Conservation (phyloP, 2,329 filamentous ascomycete species). For the Knufia petricola region DNA sequence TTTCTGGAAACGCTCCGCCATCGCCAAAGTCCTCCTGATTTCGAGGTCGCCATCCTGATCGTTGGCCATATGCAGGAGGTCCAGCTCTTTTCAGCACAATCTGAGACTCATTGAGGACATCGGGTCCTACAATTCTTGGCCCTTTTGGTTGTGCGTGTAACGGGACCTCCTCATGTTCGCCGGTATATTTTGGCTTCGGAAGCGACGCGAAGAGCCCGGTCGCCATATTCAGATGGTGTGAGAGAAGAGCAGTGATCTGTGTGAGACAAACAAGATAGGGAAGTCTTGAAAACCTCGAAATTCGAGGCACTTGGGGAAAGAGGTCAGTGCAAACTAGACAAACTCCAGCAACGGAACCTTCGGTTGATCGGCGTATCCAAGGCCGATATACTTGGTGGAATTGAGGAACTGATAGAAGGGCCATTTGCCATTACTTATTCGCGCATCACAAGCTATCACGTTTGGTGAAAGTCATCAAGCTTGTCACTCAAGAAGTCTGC, state of each 20-base stretch:
- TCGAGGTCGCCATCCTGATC: constrained; percentile 83
- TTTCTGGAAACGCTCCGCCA: constrained; percentile 90
- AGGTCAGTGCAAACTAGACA: neutral
- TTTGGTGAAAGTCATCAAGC: too few relatives aligned
- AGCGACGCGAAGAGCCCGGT: constrained; percentile 68
- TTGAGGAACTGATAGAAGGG: too few relatives aligned
- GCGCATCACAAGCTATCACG: too few relatives aligned
- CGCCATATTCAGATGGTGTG: constrained; percentile 28
- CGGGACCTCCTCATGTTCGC: constrained; percentile 74
- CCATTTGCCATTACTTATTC: too few relatives aligned
- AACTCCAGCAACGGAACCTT: neutral
- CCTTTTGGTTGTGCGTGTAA: constrained; percentile 64
- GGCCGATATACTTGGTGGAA: too few relatives aligned
- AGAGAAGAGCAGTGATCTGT: neutral
- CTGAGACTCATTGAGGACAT: constrained; percentile 74
- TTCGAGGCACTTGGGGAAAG: neutral
- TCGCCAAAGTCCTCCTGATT: constrained; percentile 86
- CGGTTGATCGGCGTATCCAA: too few relatives aligned
- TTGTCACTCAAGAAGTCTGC: too few relatives aligned
- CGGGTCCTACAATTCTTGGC: constrained; percentile 69
- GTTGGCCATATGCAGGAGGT: constrained; percentile 78
- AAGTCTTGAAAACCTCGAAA: neutral
- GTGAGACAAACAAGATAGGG: neutral
- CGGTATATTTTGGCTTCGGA: constrained; percentile 83
- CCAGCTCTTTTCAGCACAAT: constrained; percentile 71